A percentile compares a stretch with the other conserved stretches of the same genome.
phyloP scores from a whole-genome alignment of 1,284 basidiomycete species.

The Apiotrichum veenhuisii region DNA sequence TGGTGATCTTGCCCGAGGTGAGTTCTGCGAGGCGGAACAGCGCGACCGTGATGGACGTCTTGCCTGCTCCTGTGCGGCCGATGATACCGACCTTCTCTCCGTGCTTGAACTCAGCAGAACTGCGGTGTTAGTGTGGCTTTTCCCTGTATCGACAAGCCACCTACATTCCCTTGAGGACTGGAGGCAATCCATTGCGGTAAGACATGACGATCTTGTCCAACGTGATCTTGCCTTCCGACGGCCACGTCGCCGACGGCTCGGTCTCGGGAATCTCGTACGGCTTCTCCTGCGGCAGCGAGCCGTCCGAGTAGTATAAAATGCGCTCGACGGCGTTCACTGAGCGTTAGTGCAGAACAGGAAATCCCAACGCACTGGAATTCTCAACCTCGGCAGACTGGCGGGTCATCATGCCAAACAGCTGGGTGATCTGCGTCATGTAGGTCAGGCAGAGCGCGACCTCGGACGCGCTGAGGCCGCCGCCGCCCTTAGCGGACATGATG shows the following conservation, averaged over 20 bases:
- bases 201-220: conserved; percentile 48
- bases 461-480: conserved; percentile 60
- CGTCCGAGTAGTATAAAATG: conserved; percentile 61
- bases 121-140: not conserved
- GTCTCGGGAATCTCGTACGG: conserved; percentile 58
- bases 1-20: conserved; percentile 47
- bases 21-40: conserved; percentile 52
- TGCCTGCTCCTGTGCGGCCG: conserved; percentile 56
- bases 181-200: conserved; percentile 52
- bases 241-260: conserved; percentile 54
- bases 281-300: conserved; percentile 60
- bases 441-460: conserved; percentile 70
- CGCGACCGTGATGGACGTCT: conserved; percentile 56
- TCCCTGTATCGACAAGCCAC: not conserved
- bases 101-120: conserved; percentile 25
- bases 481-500: conserved; percentile 48
- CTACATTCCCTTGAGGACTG: conserved; percentile 53
- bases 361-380: conserved; percentile 43
- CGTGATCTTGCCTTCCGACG: conserved; percentile 32
- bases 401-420: conserved; percentile 56
- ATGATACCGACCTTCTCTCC: conserved; percentile 57
- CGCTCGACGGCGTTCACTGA: conserved; percentile 67
- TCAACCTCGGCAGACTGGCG: conserved; percentile 64
- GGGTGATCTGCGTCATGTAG: conserved; percentile 54
- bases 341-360: not conserved